Evolutionary conservation across 257 asterid species (phyloP), one percentile per base, ranked within the genome.

Genomic region (Perilla frutescens): DNA sequence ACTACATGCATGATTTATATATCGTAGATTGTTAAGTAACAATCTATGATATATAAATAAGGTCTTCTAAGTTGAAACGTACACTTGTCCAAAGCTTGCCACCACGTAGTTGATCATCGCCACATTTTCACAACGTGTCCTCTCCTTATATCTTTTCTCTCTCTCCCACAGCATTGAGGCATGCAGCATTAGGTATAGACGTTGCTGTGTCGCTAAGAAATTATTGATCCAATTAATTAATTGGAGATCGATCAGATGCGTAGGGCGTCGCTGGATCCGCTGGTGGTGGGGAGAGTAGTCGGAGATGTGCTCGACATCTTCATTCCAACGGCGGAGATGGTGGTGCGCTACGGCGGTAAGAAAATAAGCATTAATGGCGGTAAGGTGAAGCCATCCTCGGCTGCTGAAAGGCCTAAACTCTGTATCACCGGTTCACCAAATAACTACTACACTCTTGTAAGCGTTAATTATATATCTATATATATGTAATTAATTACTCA

Each of bases 291-390:
- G 5, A 73, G 80, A 6, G 87, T 87, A 45, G 79, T 87, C 72
- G 89, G 87, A 31, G 92, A 87, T 43, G 90, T 85, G 66, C 54
- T 87, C 6, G 88, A 85, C 62, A 81, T 85, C 83, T 81, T 85
- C 50, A 84, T 81, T n/a, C 88, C 88, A 29, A 64, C 60, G 47
- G 84, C 81, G 48, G 88, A 83, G 64, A 61, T 84, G 67, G 65
- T 48, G 3, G 85, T 81, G 14, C 72, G 68, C 0, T 87, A 81
- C 71, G 85, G 76, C 57, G 20, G 71, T 6, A 75, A 66, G 53
- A 67, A 66, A 34, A 68, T 87, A 2, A 62, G 59, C 7, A 61
- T 61, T 1, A 83, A 77, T 39, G 88, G 85, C 26, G 29, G 62
- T 20, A 83, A 84, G 9, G 69, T 87, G 31, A 69, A 69, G 59